Percentiles rank a stretch among this genome's conserved stretches.
Conservation (phyloP, 208 protist genomes). For the Angomonas ambiguus region DNA sequence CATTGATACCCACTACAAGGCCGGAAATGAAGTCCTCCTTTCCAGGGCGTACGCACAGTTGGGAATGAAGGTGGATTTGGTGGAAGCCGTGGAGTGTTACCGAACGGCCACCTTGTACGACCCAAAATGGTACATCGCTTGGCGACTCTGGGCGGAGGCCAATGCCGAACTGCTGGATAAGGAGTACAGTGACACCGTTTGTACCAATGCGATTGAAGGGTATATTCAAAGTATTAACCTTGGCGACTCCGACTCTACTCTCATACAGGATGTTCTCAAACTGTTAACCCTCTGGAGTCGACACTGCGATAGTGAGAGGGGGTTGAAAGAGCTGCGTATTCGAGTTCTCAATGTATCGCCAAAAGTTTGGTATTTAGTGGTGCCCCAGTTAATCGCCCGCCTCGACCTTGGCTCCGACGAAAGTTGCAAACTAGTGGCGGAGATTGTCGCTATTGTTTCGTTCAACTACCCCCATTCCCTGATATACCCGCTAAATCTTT, state of each 20-base stretch:
- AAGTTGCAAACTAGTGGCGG: constrained; percentile 92
- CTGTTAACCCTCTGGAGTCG: constrained; percentile 97
- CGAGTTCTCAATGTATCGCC: constrained; percentile 93
- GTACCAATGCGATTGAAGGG: constrained; percentile 73
- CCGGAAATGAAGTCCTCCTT: constrained; percentile 57
- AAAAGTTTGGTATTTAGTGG: constrained; percentile 98
- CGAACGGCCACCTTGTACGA: constrained; percentile 71
- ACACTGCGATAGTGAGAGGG: constrained; percentile 68
- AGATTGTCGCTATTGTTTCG: constrained; percentile 92
- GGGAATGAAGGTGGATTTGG: constrained; percentile 48
- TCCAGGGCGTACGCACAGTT: constrained; percentile 70
- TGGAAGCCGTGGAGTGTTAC: constrained; percentile 73
- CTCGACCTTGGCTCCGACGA: constrained; percentile 90
- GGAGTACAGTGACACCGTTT: constrained; percentile 39
- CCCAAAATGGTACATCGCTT: constrained; percentile 78
- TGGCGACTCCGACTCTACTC: constrained; percentile 63
- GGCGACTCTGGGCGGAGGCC: constrained; percentile 77
- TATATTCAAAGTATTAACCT: constrained; percentile 84
- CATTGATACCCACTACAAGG: constrained; percentile 79
- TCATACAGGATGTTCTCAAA: constrained; percentile 98
- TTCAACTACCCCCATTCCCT: constrained; percentile 97
- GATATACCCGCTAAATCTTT: constrained; percentile 98
- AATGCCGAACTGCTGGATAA: constrained; percentile 59
- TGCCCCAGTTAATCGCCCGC: constrained; percentile 98
- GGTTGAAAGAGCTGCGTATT: constrained; percentile 77